Conservation (phyloP, 345 rosid genomes). For the Salix dunnii region DNA sequence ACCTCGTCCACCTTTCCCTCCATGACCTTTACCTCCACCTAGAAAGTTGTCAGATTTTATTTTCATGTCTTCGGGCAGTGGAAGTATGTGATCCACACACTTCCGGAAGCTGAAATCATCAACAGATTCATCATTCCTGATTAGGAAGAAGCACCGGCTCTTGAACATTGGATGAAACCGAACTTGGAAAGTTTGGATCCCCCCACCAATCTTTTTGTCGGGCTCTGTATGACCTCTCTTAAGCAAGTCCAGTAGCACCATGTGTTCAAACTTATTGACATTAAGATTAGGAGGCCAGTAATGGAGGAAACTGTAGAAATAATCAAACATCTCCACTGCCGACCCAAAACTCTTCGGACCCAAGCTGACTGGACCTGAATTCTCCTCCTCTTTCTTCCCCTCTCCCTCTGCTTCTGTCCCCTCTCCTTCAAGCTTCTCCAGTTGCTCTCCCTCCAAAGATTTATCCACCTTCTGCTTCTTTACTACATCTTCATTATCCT, state of each 20-base stretch:
- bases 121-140: slow-evolving; percentile 62
- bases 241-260: slow-evolving; percentile 69
- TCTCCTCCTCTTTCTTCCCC: slow-evolving; percentile 24
- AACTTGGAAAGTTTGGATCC: slow-evolving; percentile 70
- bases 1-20: slow-evolving; percentile 52
- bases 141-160: slow-evolving; percentile 74
- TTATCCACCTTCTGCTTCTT: slow-evolving; percentile 56
- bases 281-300: slow-evolving; percentile 62
- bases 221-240: slow-evolving; percentile 82
- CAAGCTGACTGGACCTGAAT: slow-evolving; percentile 39
- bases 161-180: slow-evolving; percentile 68
- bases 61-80: slow-evolving; percentile 86
- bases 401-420: slow-evolving; percentile 25
- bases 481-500: slow-evolving; percentile 27
- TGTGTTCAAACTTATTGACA: slow-evolving; percentile 74
- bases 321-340: slow-evolving; percentile 69
- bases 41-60: slow-evolving; percentile 37
- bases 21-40: slow-evolving; percentile 45
- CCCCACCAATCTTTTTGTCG: slow-evolving; percentile 70
- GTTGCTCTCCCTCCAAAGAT: slow-evolving; percentile 17
- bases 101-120: slow-evolving; percentile 98
- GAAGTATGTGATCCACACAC: slow-evolving; percentile 83
- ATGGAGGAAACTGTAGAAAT: slow-evolving; percentile 59
- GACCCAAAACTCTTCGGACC: slow-evolving; percentile 84
- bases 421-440: slow-evolving; percentile 19